Evolutionary conservation across 441 rosid genomes (phyloP).

Genomic region (Populus trichocarpa): DNA sequence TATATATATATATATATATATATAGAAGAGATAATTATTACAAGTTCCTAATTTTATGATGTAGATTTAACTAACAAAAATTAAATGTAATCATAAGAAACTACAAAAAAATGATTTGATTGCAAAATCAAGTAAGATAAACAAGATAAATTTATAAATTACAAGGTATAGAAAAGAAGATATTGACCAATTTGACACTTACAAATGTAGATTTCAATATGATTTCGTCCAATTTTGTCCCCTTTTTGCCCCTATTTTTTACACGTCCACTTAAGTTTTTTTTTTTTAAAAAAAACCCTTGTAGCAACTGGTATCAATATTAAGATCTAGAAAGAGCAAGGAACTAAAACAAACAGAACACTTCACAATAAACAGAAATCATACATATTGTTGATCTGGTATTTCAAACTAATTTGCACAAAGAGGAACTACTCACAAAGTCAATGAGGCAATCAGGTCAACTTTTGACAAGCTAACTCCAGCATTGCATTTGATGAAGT

Average conservation of each 20-base stretch:
- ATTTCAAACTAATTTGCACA: background rate
- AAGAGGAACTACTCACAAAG: slow-evolving; percentile 51
- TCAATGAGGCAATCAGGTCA: slow-evolving; percentile 67
- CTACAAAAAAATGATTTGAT: background rate
- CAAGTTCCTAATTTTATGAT: background rate
- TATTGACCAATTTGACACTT: background rate
- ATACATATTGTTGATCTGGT: background rate
- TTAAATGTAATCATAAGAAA: background rate
- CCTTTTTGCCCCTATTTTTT: background rate
- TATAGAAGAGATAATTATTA: background rate
- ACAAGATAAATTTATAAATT: background rate
- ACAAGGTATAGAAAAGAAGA: background rate
- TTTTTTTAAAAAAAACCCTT: background rate
- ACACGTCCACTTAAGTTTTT: background rate
- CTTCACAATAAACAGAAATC: background rate
- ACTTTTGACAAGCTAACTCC: slow-evolving; percentile 61
- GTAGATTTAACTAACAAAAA: background rate
- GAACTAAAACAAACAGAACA: background rate
- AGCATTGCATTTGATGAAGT: slow-evolving; percentile 76
- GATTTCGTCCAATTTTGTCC: background rate
- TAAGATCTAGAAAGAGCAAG: background rate
- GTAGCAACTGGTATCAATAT: background rate
- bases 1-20: no score
- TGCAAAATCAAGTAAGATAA: background rate
- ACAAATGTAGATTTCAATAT: background rate